Percentiles rank a stretch among this genome's conserved stretches.
Evolutionary conservation across 805 yeast genomes (phyloP).

Genomic region (Myxozyma geophila): DNA sequence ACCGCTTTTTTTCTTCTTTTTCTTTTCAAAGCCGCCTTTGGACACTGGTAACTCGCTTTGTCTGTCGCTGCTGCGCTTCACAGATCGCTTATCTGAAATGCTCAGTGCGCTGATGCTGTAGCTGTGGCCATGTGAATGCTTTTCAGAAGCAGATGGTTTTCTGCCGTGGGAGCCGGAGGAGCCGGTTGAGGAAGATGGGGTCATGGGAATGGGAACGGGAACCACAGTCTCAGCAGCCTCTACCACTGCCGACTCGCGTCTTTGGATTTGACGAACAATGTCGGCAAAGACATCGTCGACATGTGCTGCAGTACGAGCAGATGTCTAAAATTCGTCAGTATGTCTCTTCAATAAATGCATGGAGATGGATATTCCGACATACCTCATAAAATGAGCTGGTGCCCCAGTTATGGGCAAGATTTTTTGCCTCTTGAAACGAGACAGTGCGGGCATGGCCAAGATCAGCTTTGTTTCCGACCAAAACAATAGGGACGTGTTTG

Average conservation of each 20-base stretch:
- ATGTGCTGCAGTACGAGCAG: conserved; percentile 31
- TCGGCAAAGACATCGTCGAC: conserved; percentile 31
- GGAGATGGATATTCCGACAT: background rate
- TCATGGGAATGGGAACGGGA: background rate
- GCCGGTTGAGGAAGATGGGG: conserved; percentile 1
- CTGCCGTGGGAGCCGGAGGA: conserved; percentile 11
- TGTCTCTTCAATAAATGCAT: background rate
- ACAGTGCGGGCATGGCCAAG: conserved; percentile 32
- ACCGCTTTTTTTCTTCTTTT: conserved; percentile 18
- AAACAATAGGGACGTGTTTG: conserved; percentile 77
- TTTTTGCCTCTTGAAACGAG: conserved; percentile 30
- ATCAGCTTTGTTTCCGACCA: conserved; percentile 92
- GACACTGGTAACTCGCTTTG: conserved; percentile 5
- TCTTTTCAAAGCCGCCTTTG: conserved; percentile 9
- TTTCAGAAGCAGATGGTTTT: conserved; percentile 13
- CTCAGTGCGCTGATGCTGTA: conserved; percentile 7
- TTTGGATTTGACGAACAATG: conserved; percentile 70
- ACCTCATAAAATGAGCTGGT: conserved; percentile 33
- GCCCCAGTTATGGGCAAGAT: conserved; percentile 28
- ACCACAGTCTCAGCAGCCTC: background rate
- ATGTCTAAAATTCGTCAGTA: conserved; percentile 17
- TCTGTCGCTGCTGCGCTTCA: conserved; percentile 11
- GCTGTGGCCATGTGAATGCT: conserved; percentile 11
- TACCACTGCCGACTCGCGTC: conserved; percentile 56
- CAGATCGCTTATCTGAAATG: conserved; percentile 6